These are phyloP conservation scores for Alternaria brassicicola DNA, from an alignment of 2,329 filamentous ascomycete genomes.

Conservation along the genomic window DNA sequence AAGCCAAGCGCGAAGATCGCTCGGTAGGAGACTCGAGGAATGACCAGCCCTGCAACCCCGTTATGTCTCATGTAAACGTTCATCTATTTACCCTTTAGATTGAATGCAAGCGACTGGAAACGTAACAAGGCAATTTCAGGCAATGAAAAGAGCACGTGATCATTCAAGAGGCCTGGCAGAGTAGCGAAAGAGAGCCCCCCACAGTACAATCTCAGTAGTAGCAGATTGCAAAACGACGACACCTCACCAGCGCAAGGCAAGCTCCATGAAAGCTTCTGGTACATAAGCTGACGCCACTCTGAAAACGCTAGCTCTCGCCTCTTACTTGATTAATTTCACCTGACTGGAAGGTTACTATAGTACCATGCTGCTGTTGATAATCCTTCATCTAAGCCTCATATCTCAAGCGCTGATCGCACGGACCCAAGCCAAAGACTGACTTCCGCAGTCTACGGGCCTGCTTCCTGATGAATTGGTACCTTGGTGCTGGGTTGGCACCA, in stretches of 20 bases:
- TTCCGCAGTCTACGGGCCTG: conserved; percentile 44
- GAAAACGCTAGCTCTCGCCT: conserved; percentile 14
- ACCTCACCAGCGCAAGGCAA: neutral
- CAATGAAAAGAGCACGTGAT: neutral
- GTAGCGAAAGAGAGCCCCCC: neutral
- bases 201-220: neutral
- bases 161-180: neutral
- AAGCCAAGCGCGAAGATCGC: conserved; percentile 30
- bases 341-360: conserved; percentile 34
- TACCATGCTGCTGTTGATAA: conserved; percentile 29
- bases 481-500: conserved; percentile 12
- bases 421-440: conserved; percentile 34
- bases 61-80: conserved; percentile 38
- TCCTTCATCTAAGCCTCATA: conserved; percentile 43
- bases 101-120: neutral
- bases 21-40: conserved; percentile 32
- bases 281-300: conserved; percentile 22
- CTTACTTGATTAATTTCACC: conserved; percentile 26
- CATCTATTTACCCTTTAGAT: conserved; percentile 24
- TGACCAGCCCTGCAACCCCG: conserved; percentile 26
- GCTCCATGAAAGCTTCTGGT: neutral
- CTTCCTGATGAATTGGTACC: conserved; percentile 38
- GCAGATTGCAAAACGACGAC: neutral
- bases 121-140: neutral
- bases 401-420: conserved; percentile 35